These are phyloP conservation scores for Sabuloglossum arenarium DNA, from an alignment of 495 filamentous ascomycete species.

Conservation along the genomic window DNA sequence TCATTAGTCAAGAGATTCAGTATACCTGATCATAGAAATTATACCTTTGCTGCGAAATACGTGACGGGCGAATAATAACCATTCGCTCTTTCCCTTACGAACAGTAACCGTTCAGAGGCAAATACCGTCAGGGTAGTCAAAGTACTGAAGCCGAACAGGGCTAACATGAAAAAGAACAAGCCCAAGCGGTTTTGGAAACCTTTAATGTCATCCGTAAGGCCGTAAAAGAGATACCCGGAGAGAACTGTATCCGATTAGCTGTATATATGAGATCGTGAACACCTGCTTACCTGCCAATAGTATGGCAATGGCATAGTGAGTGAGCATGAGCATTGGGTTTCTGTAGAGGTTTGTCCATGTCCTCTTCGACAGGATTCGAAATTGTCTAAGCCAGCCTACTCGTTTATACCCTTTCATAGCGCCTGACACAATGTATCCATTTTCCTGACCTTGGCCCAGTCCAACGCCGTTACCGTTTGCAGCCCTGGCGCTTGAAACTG, in stretches of 20 bases:
- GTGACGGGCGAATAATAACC: conserved; percentile 94
- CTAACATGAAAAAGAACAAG: conserved; percentile 92
- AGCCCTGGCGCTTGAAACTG: conserved; percentile 33
- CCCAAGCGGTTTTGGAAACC: conserved; percentile 98
- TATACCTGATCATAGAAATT: neutral
- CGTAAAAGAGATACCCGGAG: conserved; percentile 90
- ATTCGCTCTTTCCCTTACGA: conserved; percentile 87
- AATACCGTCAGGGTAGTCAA: conserved; percentile 88
- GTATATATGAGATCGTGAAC: neutral
- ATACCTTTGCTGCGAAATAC: conserved; percentile 72
- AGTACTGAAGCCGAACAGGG: conserved; percentile 91
- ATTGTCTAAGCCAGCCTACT: conserved; percentile 58
- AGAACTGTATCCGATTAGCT: conserved; percentile 31
- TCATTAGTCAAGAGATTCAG: neutral
- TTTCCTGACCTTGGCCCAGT: conserved; percentile 13
- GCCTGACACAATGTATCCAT: conserved; percentile 24
- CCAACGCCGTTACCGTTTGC: conserved; percentile 55
- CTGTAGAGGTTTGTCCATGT: conserved; percentile 97
- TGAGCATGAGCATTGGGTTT: conserved; percentile 96
- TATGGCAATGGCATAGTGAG: conserved; percentile 97
- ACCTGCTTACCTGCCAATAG: conserved; percentile 36
- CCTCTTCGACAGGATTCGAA: conserved; percentile 67
- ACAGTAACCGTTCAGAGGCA: conserved; percentile 74
- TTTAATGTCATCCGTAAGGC: conserved; percentile 81
- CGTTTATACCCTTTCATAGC: conserved; percentile 63